Evolutionary conservation across 768 basidiomycete genomes (phyloP).

Genomic region (Roridomyces roridus): DNA sequence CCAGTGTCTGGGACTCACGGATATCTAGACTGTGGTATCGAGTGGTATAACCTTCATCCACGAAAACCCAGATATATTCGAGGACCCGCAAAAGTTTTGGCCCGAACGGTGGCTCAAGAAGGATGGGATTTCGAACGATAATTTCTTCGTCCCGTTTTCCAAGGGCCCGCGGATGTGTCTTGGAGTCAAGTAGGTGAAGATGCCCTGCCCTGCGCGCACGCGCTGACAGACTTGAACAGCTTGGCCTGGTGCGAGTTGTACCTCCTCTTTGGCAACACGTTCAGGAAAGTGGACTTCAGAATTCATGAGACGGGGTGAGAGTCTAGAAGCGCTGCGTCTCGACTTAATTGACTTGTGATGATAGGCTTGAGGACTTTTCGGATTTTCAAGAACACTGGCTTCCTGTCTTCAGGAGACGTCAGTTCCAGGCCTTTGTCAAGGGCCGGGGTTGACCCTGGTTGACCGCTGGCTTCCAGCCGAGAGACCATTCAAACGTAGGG

Average conservation of each 20-base stretch:
- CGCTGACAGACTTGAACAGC: slow-evolving; percentile 31
- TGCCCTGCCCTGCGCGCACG: neutral
- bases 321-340: neutral
- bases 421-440: too few species aligned
- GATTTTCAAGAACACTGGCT: slow-evolving; percentile 43
- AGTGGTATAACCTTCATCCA: slow-evolving; percentile 47
- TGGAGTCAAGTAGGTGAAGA: slow-evolving; percentile 45
- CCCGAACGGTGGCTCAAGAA: slow-evolving; percentile 50
- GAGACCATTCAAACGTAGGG: too few species aligned
- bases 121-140: slow-evolving; percentile 37
- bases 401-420: slow-evolving; percentile 38
- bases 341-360: too few species aligned
- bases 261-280: slow-evolving; percentile 45
- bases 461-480: too few species aligned
- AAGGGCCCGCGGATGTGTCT: slow-evolving; percentile 52
- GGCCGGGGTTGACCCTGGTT: too few species aligned
- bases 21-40: slow-evolving; percentile 52
- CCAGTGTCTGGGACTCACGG: too few species aligned
- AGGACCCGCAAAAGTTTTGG: slow-evolving; percentile 41
- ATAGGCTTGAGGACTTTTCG: slow-evolving; percentile 26
- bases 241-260: slow-evolving; percentile 52
- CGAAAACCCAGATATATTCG: slow-evolving; percentile 42
- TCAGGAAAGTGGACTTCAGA: slow-evolving; percentile 44
- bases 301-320: slow-evolving; percentile 39
- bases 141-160: slow-evolving; percentile 49